Evolutionary conservation across 352 stramenopile species (phyloP), one percentile per base, ranked within the genome.

Genomic region (Pythium monospermum): DNA sequence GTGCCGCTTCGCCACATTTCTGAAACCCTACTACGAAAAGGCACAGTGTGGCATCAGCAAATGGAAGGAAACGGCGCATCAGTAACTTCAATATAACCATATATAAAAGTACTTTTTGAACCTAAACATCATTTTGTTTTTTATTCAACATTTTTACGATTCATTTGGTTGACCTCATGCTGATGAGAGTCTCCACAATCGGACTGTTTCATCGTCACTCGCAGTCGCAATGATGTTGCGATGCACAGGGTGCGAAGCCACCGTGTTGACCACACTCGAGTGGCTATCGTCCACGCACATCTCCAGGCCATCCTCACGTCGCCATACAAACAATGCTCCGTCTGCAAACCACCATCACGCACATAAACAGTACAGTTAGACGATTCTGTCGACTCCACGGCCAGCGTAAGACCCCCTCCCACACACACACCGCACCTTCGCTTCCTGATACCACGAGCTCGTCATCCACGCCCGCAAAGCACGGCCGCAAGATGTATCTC

Each of bases 181-280:
- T n/a, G n/a, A n/a, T n/a, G n/a, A n/a, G n/a, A n/a, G n/a, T n/a
- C n/a, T n/a, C 64, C 64, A 72, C 6, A 72, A 6, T 15, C 64
- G 59, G 16, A 92, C 52, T 2, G 78, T 90, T 39, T 87, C 76
- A 41, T 92, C 82, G 54, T 92, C 82, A 28, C 78, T 87, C 42
- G 76, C 79, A 23, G 70, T 87, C 4, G 69, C 79, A 35, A 92
- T 52, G 16, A 92, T 44, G 31, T 85, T 63, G 4, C 56, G 39
- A 42, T 68, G 61, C 11, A 69, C 21, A 6, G 82, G 82, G 40
- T 92, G 78, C 16, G 61, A 63, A 7, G 67, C 61, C 2, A 89
- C 73, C n/a, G 71, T 71, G 59, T 89, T 92, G 19, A 92, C 67
- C 35, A 85, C 69, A 40, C 79, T 85, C 1, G 81, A 72, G 49